Evolutionary conservation across 176 grass and related monocot genomes (phyloP), one percentile per base, ranked within the genome.

Genomic region (Raddia distichophylla): DNA sequence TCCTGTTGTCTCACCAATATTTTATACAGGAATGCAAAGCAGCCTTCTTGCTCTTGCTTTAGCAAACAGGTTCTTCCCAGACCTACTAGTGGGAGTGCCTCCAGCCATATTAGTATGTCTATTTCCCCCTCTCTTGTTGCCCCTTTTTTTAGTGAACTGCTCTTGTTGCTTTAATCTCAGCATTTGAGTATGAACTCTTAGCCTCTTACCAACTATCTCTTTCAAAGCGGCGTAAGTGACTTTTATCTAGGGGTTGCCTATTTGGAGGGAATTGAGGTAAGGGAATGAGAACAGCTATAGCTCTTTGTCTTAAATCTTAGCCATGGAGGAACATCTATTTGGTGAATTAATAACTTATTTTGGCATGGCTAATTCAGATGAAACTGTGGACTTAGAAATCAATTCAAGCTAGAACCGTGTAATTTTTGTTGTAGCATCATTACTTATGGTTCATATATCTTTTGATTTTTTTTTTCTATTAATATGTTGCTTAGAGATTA

Each of bases 1-100:
- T 89, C 13, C 70, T 87, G 33, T 69, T 89, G 64, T 27, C 82
- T 88, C 44, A 91, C 54, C 47, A 40, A 52, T 78, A 71, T 43
- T 43, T 47, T 72, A 75, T 77, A 43, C 86, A 98, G 95, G 95
- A 22, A 98, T 98, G 95, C 95, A 98, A 85, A 98, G 95, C 79
- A 98, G 95, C 87, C 95, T 98, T 64, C 91, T 98, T 78, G 95
- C 95, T 77, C 92, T 98, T 93, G 90, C 95, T 72, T 92, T 98
- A 84, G 95, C 95, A 91, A 98, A 98, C 77, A 98, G 76, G 62
- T 95, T 98, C 80, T 98, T 98, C 71, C 82, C 90, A 70, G 92
- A 98, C 67, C 95, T 92, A 66, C 88, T 98, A 60, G 95, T 98
- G 71, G 95, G 95, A 74, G 95, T 98, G 27, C 27, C 27, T 27